phyloP scores from a whole-genome alignment of 371 early-diverging fungal species.

The Rhizopus sp. region DNA sequence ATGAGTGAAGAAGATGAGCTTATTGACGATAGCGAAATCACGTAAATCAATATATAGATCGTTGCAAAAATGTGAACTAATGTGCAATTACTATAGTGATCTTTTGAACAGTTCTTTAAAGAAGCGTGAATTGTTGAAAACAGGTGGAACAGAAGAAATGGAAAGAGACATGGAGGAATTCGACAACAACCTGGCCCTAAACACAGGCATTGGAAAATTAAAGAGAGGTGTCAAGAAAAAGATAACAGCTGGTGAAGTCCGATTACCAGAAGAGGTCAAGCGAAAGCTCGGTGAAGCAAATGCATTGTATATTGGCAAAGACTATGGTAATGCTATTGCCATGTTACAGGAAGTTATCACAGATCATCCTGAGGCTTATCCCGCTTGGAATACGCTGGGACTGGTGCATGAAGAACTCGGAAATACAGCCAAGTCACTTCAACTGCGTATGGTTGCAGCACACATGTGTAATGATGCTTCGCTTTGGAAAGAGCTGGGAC shows the following conservation, averaged over 20 bases:
- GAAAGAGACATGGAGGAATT: slow-evolving; percentile 41
- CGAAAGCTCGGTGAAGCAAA: slow-evolving; percentile 76
- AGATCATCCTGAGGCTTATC: slow-evolving; percentile 65
- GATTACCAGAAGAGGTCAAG: slow-evolving; percentile 57
- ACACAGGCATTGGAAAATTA: slow-evolving; percentile 35
- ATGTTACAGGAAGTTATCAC: slow-evolving; percentile 77
- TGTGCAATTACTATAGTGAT: slow-evolving; percentile 3
- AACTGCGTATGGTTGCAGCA: slow-evolving; percentile 88
- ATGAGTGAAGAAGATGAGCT: slow-evolving; percentile 13
- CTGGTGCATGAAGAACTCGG: slow-evolving; percentile 90
- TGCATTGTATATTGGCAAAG: slow-evolving; percentile 63
- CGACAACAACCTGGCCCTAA: slow-evolving; percentile 37
- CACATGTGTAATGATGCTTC: slow-evolving; percentile 77
- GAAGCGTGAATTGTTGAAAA: slow-evolving; percentile 23
- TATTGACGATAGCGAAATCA: slow-evolving; percentile 23
- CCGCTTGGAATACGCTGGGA: slow-evolving; percentile 89
- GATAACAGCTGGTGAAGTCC: slow-evolving; percentile 25
- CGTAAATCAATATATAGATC: slow-evolving; percentile 7
- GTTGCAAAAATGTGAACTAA: not conserved
- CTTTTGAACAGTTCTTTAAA: slow-evolving; percentile 11
- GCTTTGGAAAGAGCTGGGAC: slow-evolving; percentile 87
- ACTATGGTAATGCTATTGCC: slow-evolving; percentile 70
- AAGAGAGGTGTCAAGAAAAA: slow-evolving; percentile 19
- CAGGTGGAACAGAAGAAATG: slow-evolving; percentile 36
- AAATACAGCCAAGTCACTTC: slow-evolving; percentile 71